phyloP scores from a whole-genome alignment of 2,329 filamentous ascomycete species.

The Passalora sequoiae region DNA sequence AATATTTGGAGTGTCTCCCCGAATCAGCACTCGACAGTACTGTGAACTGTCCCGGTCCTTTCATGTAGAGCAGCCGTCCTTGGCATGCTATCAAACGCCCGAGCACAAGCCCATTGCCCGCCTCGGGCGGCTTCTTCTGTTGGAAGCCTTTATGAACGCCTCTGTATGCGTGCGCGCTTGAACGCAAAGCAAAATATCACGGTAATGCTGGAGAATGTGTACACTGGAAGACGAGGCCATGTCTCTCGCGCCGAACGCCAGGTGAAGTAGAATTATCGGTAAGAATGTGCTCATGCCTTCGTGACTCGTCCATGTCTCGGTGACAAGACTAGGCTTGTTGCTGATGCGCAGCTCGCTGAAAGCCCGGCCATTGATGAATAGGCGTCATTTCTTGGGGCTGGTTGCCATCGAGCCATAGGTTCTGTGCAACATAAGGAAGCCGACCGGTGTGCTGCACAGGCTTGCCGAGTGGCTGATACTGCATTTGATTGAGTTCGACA shows the following conservation, averaged over 20 bases:
- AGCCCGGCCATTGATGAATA: slow-evolving; percentile 29
- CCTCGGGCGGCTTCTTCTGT: slow-evolving; percentile 16
- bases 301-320: no score
- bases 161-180: slow-evolving; percentile 15
- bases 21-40: background rate
- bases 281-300: background rate
- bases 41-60: background rate
- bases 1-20: no score
- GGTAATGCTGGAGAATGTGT: slow-evolving; percentile 10
- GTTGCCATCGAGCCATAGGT: slow-evolving; percentile 33
- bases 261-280: background rate
- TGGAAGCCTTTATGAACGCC: slow-evolving; percentile 15
- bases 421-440: slow-evolving; percentile 38
- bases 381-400: slow-evolving; percentile 31
- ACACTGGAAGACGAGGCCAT: slow-evolving; percentile 2
- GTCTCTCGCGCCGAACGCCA: background rate
- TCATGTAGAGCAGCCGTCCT: background rate
- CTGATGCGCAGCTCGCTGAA: slow-evolving; percentile 15
- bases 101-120: slow-evolving; percentile 5
- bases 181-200: slow-evolving; percentile 12
- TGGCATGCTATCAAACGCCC: slow-evolving; percentile 5
- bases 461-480: slow-evolving; percentile 47
- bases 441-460: slow-evolving; percentile 43
- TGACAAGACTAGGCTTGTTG: slow-evolving; percentile 7
- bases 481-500: slow-evolving; percentile 46